Base-by-base conservation (phyloP, 805 yeast species). In the Monosporozyma aquatica region DNA sequence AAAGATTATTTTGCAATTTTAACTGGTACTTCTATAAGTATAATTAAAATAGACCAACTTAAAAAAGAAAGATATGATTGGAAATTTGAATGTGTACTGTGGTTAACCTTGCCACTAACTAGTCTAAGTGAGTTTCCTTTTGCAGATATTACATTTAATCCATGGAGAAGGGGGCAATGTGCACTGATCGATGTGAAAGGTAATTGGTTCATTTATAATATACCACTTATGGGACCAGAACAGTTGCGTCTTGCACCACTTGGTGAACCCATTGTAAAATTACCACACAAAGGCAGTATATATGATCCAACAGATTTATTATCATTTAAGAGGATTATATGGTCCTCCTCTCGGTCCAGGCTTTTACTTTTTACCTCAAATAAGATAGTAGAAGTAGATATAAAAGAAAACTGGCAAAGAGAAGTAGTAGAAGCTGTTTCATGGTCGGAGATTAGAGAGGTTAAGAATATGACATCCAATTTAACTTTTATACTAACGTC, bases 401-500 rank as follows among this genome's bases (percentile, higher is more conserved):
- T 62, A 14, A 43, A 53, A 6, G 48, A 55, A 4, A 53, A 55
- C 7, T 56, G 63, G 49, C 54, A 59, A 28, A 48, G 54, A 2
- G 64, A 67, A 43, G 47, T 74, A 15, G 62, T 75, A 1, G 65
- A 75, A 7, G 73, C 80, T 1, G 71, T 72, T 26, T 65, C 73
- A 0, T 78, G 80, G 79, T 69, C 81, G 0, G 58, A 61, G 28
- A 48, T 80, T 2, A 56, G 71, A 35, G 85, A 77, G 42, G 58
- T 71, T 41, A 52, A 44, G 17, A 55, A 56, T 34, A 56, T 66
- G 10, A 54, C 54, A 30, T 67, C 57, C 7, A 49, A 62, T 3
- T 65, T 69, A 45, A 62, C 71, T 3, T 69, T 82, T 32, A 51
- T 83, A 5, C 61, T 87, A 22, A 84, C 95, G 0, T 71, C 87